Conservation (phyloP, 257 asterid genomes). For the Jacaranda mimosifolia region DNA sequence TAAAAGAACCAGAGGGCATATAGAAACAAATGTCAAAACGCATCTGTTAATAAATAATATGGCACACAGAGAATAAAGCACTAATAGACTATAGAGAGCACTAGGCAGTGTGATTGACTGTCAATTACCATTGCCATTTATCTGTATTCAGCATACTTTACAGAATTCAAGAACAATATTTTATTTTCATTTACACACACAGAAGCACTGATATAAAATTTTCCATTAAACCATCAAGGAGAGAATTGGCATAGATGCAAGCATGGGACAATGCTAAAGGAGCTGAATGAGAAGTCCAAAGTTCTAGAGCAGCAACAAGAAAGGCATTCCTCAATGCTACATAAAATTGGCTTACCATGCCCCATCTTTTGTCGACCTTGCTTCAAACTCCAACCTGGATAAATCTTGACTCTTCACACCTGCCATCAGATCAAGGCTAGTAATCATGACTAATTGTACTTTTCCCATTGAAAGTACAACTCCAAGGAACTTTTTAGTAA, state of each 20-base stretch:
- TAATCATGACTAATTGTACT: not conserved
- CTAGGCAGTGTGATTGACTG: not conserved
- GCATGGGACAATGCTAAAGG: conserved; percentile 10
- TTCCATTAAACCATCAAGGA: conserved; percentile 7
- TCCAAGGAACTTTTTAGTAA: not conserved
- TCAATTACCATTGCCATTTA: not conserved
- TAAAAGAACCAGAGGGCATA: too few relatives aligned
- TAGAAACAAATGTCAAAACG: not conserved
- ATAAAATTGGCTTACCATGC: conserved; percentile 71
- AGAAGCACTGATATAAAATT: conserved; percentile 10
- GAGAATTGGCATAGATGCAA: not conserved
- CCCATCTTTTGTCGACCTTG: conserved; percentile 76
- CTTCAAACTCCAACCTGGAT: conserved; percentile 74
- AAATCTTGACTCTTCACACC: conserved; percentile 52
- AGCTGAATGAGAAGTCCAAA: not conserved
- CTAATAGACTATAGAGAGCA: not conserved
- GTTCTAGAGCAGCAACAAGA: conserved; percentile 16
- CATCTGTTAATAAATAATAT: not conserved
- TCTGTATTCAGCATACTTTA: not conserved
- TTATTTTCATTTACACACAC: conserved; percentile 11
- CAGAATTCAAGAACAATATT: conserved; percentile 2
- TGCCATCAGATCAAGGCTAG: conserved; percentile 41
- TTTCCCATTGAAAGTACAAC: not conserved
- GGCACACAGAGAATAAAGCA: conserved; percentile 7
- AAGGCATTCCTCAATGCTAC: not conserved